Percentiles rank a stretch among this genome's conserved stretches.
phyloP scores from a whole-genome alignment of 148 eudicot genomes.

The Camellia granthamiana region DNA sequence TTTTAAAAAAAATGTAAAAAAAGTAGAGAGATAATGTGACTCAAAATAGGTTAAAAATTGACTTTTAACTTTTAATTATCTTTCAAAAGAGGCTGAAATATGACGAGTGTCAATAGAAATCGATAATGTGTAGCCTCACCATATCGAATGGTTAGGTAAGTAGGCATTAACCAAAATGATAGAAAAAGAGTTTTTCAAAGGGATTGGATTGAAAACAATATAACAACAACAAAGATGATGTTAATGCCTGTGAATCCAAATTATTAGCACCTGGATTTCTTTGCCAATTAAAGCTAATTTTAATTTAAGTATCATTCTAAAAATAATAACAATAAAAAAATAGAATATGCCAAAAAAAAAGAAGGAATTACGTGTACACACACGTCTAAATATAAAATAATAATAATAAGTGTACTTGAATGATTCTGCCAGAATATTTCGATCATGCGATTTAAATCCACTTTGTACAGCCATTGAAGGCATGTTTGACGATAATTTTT shows the following conservation, averaged over 20 bases:
- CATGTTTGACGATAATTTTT: too few relatives aligned
- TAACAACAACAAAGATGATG: not conserved
- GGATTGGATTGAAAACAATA: not conserved
- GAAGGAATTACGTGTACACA: not conserved
- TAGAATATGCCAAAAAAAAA: not conserved
- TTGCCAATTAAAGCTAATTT: not conserved
- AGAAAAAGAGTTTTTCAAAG: not conserved
- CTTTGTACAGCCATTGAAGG: too few relatives aligned
- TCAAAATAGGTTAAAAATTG: too few relatives aligned
- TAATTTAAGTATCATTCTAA: not conserved
- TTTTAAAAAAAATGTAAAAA: too few relatives aligned
- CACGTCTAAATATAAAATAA: not conserved
- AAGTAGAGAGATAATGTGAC: too few relatives aligned
- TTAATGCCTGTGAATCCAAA: not conserved
- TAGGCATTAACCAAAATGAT: not conserved
- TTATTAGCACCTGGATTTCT: not conserved
- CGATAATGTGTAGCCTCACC: not conserved
- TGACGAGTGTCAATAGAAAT: too few relatives aligned
- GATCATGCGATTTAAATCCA: not conserved
- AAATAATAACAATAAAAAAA: too few relatives aligned
- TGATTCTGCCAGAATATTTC: not conserved
- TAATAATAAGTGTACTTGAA: not conserved
- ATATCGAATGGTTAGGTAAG: not conserved
- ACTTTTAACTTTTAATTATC: too few relatives aligned
- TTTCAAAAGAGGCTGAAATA: too few relatives aligned